A percentile compares a stretch with the other conserved stretches of the same genome.
Conservation (phyloP, 192 early-diverging fungal genomes). For the Rhizophagus prolifer region DNA sequence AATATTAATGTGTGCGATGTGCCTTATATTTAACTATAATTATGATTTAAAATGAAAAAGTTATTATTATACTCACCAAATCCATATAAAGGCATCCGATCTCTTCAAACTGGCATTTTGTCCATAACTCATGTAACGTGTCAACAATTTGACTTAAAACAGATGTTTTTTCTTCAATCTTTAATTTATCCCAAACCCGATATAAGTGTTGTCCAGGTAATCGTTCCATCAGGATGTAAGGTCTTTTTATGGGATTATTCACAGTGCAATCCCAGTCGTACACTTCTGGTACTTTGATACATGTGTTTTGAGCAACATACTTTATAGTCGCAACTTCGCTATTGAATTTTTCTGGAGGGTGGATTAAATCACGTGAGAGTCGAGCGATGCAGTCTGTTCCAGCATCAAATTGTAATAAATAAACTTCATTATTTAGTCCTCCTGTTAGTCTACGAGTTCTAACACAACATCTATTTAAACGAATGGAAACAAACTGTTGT, state of each 20-base stretch:
- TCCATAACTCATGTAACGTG: background rate
- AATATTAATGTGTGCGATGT: too few species aligned
- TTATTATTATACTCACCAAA: too few species aligned
- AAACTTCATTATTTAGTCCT: conserved; percentile 9
- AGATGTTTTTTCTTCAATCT: conserved; percentile 1
- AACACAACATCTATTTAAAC: conserved; percentile 4
- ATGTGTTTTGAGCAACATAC: conserved; percentile 8
- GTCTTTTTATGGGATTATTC: background rate
- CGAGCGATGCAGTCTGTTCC: conserved; percentile 17
- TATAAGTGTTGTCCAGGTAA: background rate
- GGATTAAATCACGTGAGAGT: background rate
- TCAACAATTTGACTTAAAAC: conserved; percentile 17
- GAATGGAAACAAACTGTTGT: background rate
- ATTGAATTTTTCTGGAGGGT: background rate
- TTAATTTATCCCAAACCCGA: conserved; percentile 3
- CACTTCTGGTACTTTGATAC: conserved; percentile 12
- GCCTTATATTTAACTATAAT: too few species aligned
- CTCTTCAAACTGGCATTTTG: conserved; percentile 1
- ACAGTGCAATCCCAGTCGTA: conserved; percentile 7
- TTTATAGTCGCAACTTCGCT: conserved; percentile 10
- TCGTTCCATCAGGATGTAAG: conserved; percentile 12
- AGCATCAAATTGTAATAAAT: conserved; percentile 4
- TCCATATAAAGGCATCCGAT: conserved; percentile 18
- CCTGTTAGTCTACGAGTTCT: background rate
- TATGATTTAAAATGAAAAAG: too few species aligned